Percentiles rank a stretch among this genome's conserved stretches.
Evolutionary conservation across 2,329 filamentous ascomycete genomes (phyloP).

Genomic region (Aaosphaeria pasadenensis): DNA sequence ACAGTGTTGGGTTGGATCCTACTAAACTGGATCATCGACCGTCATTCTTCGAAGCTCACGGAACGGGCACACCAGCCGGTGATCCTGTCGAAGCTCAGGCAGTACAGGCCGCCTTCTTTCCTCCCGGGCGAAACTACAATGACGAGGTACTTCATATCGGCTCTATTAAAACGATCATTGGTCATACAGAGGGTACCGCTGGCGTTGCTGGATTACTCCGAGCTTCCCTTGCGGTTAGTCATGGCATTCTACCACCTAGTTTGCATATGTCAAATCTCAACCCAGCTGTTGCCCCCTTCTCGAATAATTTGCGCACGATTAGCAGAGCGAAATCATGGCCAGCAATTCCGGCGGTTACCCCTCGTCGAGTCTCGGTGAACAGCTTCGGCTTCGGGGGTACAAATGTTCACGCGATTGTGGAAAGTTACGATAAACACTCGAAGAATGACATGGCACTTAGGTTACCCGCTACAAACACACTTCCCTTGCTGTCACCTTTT

Average conservation of each 20-base stretch:
- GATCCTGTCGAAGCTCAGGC: conserved; percentile 13
- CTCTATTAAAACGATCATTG: conserved; percentile 34
- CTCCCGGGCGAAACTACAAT: not conserved
- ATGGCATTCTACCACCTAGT: conserved; percentile 27
- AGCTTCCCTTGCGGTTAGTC: conserved; percentile 35
- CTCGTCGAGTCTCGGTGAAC: conserved; percentile 6
- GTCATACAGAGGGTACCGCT: conserved; percentile 37
- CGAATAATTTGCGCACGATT: too few species aligned
- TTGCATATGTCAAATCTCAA: conserved; percentile 9
- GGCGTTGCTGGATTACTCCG: conserved; percentile 38
- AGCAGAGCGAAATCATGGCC: too few species aligned
- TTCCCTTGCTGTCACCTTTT: too few species aligned
- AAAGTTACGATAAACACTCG: not conserved
- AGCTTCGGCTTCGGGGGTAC: conserved; percentile 13
- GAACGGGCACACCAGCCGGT: conserved; percentile 54
- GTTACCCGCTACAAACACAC: too few species aligned
- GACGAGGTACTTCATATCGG: not conserved
- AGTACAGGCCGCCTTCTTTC: conserved; percentile 8
- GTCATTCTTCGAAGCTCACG: conserved; percentile 34
- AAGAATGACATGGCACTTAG: too few species aligned
- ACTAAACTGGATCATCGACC: not conserved
- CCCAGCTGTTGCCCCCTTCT: conserved; percentile 9
- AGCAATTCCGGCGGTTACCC: too few species aligned
- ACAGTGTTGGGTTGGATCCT: conserved; percentile 23
- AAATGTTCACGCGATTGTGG: conserved; percentile 11